A percentile compares a stretch with the other conserved stretches of the same genome.
Evolutionary conservation across 306 rosid species (phyloP).

Genomic region (Arachis hypogaea): DNA sequence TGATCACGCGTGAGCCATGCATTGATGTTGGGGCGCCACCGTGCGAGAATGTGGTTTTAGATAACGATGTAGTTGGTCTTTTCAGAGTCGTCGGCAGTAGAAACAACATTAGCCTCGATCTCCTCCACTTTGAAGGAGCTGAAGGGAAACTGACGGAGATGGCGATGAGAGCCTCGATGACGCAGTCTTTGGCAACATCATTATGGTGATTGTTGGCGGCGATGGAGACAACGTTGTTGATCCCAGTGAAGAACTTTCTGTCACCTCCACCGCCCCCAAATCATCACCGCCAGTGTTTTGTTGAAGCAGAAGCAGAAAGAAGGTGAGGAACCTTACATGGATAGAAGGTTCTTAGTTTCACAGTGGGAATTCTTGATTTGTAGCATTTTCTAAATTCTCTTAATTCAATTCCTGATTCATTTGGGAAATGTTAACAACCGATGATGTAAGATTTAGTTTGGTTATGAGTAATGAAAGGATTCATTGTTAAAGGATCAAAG

Average conservation of each 20-base stretch:
- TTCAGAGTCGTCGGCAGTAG: constrained; percentile 70
- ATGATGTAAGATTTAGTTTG: neutral
- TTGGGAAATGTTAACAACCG: neutral
- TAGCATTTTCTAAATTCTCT: neutral
- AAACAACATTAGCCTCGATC: constrained; percentile 79
- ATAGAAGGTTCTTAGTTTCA: no score
- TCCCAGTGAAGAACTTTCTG: constrained; percentile 73
- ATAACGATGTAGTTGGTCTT: constrained; percentile 78
- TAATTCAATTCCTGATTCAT: neutral
- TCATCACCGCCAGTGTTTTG: no score
- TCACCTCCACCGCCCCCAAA: no score
- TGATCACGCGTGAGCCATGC: constrained; percentile 70
- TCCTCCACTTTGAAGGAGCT: constrained; percentile 87
- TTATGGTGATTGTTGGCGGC: constrained; percentile 61
- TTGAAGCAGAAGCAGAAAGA: no score
- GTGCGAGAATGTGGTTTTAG: constrained; percentile 74
- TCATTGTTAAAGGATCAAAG: neutral
- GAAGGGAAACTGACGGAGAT: constrained; percentile 81
- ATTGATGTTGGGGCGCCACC: constrained; percentile 74
- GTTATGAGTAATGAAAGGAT: neutral
- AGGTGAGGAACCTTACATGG: neutral
- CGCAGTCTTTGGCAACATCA: constrained; percentile 67
- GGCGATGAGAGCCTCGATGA: constrained; percentile 77
- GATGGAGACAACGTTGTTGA: constrained; percentile 53
- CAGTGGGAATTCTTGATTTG: neutral